phyloP scores from a whole-genome alignment of 1,139 yeast species.

The Kodamaea fungicola region DNA sequence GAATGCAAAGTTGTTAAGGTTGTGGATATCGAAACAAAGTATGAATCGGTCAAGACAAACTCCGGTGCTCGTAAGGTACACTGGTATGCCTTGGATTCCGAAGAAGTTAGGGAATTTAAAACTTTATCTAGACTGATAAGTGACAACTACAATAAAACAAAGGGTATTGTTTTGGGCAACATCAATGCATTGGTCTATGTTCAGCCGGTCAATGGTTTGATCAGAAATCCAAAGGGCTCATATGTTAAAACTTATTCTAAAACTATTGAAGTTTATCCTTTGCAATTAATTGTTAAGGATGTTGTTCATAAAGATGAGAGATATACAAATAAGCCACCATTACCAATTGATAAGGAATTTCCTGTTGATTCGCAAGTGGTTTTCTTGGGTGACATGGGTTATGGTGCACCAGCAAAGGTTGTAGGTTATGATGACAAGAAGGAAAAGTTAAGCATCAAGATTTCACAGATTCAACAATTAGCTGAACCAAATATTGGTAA shows the following conservation, averaged over 20 bases:
- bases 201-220: constrained; percentile 74
- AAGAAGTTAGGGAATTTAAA: constrained; percentile 39
- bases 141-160: constrained; percentile 41
- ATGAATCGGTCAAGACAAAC: constrained; percentile 38
- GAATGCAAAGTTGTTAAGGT: constrained; percentile 75
- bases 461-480: constrained; percentile 45
- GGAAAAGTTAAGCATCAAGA: constrained; percentile 51
- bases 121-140: constrained; percentile 21
- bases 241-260: constrained; percentile 63
- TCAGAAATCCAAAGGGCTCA: constrained; percentile 70
- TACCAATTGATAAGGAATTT: constrained; percentile 77
- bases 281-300: constrained; percentile 74
- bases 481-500: constrained; percentile 65
- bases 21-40: constrained; percentile 50
- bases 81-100: constrained; percentile 36
- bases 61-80: constrained; percentile 29
- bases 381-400: constrained; percentile 85
- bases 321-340: constrained; percentile 67
- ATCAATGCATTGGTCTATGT: constrained; percentile 63
- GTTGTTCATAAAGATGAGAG: constrained; percentile 75
- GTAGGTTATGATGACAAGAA: constrained; percentile 55
- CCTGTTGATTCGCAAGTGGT: constrained; percentile 71
- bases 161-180: constrained; percentile 57
- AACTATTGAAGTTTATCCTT: constrained; percentile 58
- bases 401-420: constrained; percentile 80